Conservation (phyloP, 805 yeast genomes). For the Ogataea henricii region DNA sequence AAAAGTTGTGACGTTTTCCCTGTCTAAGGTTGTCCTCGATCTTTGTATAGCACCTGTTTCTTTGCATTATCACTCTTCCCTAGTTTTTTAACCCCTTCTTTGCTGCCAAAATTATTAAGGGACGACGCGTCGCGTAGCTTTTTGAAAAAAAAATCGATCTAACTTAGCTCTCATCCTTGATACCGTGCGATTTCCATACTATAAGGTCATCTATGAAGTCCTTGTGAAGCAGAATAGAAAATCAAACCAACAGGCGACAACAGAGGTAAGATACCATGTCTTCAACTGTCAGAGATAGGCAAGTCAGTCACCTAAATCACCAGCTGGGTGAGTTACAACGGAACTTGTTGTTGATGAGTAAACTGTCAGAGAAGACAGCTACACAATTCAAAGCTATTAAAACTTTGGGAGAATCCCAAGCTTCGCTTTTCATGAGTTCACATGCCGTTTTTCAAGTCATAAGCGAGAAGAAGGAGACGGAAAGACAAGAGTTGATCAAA, state of each 20-base stretch:
- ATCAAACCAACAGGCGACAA: too few species aligned
- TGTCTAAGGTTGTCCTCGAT: constrained; percentile 9
- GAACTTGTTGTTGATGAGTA: constrained; percentile 24
- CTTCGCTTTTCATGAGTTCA: constrained; percentile 34
- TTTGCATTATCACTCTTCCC: not conserved
- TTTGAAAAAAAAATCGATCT: not conserved
- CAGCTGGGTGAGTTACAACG: constrained; percentile 25
- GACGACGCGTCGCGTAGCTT: constrained; percentile 4
- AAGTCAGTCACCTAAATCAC: constrained; percentile 24
- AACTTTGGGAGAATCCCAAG: constrained; percentile 30
- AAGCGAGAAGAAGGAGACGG: constrained; percentile 29
- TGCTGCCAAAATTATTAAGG: not conserved
- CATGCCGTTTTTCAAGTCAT: constrained; percentile 33
- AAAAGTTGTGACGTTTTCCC: constrained; percentile 24
- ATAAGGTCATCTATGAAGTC: too few species aligned
- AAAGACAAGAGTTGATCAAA: constrained; percentile 18
- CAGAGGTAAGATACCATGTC: too few species aligned
- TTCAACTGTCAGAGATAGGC: constrained; percentile 23
- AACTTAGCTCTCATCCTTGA: too few species aligned
- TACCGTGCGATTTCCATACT: too few species aligned
- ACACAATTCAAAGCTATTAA: constrained; percentile 30
- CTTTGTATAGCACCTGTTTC: not conserved
- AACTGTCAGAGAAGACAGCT: constrained; percentile 25
- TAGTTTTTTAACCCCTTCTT: not conserved
- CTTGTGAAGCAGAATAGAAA: too few species aligned